Percentiles rank a stretch among this genome's conserved stretches.
These are phyloP conservation scores for Holtermannia corniformis DNA, from an alignment of 768 basidiomycete species.

Conservation along the genomic window DNA sequence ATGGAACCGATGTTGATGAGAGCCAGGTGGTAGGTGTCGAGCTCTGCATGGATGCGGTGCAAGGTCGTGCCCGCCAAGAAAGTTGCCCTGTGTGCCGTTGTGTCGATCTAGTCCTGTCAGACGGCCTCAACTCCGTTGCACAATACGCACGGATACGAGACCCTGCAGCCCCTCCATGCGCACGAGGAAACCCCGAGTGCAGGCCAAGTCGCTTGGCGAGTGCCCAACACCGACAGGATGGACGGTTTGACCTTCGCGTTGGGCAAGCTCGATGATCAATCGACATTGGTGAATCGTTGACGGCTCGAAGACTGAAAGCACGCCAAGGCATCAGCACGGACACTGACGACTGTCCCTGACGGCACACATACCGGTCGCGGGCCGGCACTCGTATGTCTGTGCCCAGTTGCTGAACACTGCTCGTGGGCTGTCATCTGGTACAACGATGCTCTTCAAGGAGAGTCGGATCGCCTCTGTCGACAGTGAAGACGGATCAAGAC, in stretches of 20 bases:
- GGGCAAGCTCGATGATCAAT: constrained; percentile 69
- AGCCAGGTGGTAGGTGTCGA: constrained; percentile 59
- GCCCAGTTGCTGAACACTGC: constrained; percentile 75
- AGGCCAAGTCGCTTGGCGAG: constrained; percentile 86
- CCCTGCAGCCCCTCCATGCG: constrained; percentile 63
- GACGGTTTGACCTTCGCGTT: constrained; percentile 59
- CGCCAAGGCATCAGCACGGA: not conserved
- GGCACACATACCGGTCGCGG: constrained; percentile 9
- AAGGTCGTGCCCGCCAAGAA: constrained; percentile 48
- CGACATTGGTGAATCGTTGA: constrained; percentile 58
- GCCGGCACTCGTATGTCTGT: constrained; percentile 51
- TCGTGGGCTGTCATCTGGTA: constrained; percentile 18
- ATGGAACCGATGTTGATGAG: constrained; percentile 92
- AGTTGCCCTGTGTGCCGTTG: constrained; percentile 20
- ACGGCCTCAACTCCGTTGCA: not conserved
- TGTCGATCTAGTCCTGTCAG: constrained; percentile 16
- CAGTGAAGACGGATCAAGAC: not conserved
- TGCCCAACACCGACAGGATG: constrained; percentile 85
- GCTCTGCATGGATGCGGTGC: constrained; percentile 58
- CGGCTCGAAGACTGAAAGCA: constrained; percentile 58
- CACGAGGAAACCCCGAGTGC: constrained; percentile 78
- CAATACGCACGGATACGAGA: constrained; percentile 60
- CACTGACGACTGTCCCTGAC: not conserved
- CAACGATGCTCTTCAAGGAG: constrained; percentile 16
- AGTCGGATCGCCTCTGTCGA: constrained; percentile 6